Conservation (phyloP, 306 rosid genomes). For the Parietaria judaica region DNA sequence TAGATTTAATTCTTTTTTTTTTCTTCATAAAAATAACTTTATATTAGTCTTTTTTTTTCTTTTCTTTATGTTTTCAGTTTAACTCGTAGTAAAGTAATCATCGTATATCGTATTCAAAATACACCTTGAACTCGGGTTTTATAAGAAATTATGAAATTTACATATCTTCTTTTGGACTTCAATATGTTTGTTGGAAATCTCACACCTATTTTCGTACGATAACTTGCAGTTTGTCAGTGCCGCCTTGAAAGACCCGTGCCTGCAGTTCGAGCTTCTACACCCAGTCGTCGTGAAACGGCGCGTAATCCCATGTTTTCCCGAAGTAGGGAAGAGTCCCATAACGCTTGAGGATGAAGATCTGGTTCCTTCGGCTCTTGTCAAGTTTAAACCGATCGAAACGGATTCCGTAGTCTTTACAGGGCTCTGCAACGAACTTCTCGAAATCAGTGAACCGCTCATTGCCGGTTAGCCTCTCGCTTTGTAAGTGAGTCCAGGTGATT, state of each 20-base stretch:
- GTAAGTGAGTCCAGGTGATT: constrained; percentile 4
- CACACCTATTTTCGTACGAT: neutral
- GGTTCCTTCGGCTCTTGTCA: constrained; percentile 84
- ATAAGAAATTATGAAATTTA: too few relatives aligned
- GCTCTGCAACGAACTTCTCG: constrained; percentile 70
- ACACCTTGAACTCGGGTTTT: too few relatives aligned
- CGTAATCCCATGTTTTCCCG: constrained; percentile 54
- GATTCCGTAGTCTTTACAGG: constrained; percentile 82
- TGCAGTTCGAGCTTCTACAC: constrained; percentile 79
- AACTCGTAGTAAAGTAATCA: too few relatives aligned
- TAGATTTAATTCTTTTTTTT: too few relatives aligned
- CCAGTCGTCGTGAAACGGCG: constrained; percentile 58
- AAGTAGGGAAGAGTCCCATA: constrained; percentile 36
- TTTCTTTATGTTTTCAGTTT: too few relatives aligned
- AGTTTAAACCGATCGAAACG: constrained; percentile 85
- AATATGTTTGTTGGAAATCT: constrained; percentile 6
- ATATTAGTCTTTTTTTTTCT: too few relatives aligned
- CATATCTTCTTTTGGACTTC: neutral
- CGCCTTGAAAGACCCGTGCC: constrained; percentile 59
- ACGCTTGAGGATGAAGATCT: constrained; percentile 79
- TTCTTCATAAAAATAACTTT: too few relatives aligned
- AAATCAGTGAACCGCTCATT: constrained; percentile 76
- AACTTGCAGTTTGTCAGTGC: constrained; percentile 59
- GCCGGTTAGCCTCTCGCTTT: constrained; percentile 34
- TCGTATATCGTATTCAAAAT: too few relatives aligned